Evolutionary conservation across 2,329 filamentous ascomycete species (phyloP).

Genomic region (Penicillium sp.): DNA sequence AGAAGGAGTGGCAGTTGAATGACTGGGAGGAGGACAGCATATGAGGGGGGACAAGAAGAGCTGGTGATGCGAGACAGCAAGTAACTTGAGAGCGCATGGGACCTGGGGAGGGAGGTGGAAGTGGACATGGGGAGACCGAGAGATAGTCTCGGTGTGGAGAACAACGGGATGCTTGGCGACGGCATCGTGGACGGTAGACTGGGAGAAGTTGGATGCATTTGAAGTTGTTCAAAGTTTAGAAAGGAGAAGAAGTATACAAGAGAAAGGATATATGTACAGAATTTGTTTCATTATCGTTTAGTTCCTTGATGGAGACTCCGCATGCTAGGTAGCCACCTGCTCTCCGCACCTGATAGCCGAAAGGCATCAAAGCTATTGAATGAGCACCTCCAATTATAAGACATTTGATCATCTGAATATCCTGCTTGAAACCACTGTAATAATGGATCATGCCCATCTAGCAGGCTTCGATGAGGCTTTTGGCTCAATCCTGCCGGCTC

Average conservation of each 20-base stretch:
- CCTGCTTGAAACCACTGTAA: background rate
- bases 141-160: background rate
- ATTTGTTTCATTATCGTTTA: background rate
- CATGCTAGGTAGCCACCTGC: too few relatives aligned
- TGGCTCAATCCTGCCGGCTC: background rate
- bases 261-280: background rate
- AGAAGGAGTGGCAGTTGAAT: background rate
- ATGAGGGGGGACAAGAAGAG: background rate
- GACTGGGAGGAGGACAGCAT: background rate
- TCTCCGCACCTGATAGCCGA: background rate
- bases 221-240: background rate
- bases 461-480: background rate
- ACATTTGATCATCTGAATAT: background rate
- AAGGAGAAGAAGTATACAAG: background rate
- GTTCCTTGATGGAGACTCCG: background rate
- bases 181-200: background rate
- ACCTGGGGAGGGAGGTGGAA: background rate
- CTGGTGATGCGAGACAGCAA: background rate
- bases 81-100: background rate
- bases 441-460: background rate
- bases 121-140: background rate
- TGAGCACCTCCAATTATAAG: background rate
- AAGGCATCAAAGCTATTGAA: background rate
- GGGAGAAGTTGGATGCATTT: background rate
- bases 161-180: background rate